Base-by-base conservation (phyloP, 345 rosid genomes). In the Gynandropsis gynandra region DNA sequence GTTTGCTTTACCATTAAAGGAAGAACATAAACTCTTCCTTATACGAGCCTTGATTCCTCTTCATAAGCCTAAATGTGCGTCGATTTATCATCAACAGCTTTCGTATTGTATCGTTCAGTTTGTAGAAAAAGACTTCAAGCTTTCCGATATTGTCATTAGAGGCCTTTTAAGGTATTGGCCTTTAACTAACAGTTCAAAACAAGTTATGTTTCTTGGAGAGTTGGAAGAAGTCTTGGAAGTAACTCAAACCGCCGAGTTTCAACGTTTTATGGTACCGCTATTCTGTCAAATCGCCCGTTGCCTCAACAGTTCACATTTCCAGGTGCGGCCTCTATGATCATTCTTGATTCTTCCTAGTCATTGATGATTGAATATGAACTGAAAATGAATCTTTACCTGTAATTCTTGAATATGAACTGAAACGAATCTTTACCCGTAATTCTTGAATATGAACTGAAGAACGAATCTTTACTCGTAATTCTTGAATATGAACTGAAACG, bases 21-120 rank as follows among this genome's bases (percentile, higher is more conserved):
- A 86, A 68, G 95, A 86, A 72, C 95, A 86, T 64, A 86, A 86
- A 70, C 92, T 86, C 56, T 86, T 86, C 65, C 95, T 86, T 56
- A 79, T 83, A 42, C 77, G 95, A 45, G 92, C 84, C 1, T 66
- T 86, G 46, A 79, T 83, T 61, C 95, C 95, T 14, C 82, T 86
- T n/a, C 95, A 86, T 66, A 86, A 80, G 61, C 84, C 92, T 21
- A 83, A 86, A 59, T 83, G 86, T 39, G 65, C 82, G 33, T 69
- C 88, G 4, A 70, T 72, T 76, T 86, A 86, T 63, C 78, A 83
- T 56, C 95, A 83, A 67, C 95, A 86, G 74, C 68, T 86, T 33
- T 79, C 88, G 34, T 86, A 82, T 66, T 80, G 86, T 71, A 86
- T 86, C 27, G 77, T 88, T 19, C 95, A 86, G 61, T 86, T 86